phyloP scores from a whole-genome alignment of 257 asterid species.

The Marsdenia floribunda region DNA sequence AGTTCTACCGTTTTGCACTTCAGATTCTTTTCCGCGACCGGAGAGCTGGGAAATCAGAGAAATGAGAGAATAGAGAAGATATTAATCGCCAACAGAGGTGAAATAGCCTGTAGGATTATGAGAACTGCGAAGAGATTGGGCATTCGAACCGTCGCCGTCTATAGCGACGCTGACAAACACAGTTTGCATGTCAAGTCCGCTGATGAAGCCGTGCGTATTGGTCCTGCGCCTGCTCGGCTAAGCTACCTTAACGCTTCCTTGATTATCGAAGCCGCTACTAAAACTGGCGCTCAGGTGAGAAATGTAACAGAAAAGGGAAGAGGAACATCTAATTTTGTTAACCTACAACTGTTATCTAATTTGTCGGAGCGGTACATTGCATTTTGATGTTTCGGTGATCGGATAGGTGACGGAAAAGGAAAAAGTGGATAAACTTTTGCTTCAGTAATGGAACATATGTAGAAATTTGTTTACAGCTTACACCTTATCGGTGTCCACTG shows the following conservation, averaged over 20 bases:
- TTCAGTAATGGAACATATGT: not conserved
- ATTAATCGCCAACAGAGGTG: slow-evolving; percentile 86
- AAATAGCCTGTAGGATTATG: slow-evolving; percentile 90
- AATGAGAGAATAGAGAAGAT: slow-evolving; percentile 63
- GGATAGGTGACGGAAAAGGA: not conserved
- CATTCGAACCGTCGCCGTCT: slow-evolving; percentile 81
- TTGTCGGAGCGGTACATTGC: not conserved
- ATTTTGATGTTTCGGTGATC: not conserved
- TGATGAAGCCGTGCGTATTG: slow-evolving; percentile 88
- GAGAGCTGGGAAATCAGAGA: slow-evolving; percentile 15
- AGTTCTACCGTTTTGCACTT: slow-evolving; percentile 10
- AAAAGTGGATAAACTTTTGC: not conserved
- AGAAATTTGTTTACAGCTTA: not conserved
- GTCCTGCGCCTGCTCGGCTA: slow-evolving; percentile 91
- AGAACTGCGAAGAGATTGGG: slow-evolving; percentile 77
- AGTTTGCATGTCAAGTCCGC: slow-evolving; percentile 85
- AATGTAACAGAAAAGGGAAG: not conserved
- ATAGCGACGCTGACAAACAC: slow-evolving; percentile 79
- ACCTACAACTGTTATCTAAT: not conserved
- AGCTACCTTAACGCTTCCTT: slow-evolving; percentile 75
- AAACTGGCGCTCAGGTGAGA: slow-evolving; percentile 81
- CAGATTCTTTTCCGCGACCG: slow-evolving; percentile 45
- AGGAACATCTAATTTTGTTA: not conserved
- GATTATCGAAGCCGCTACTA: slow-evolving; percentile 66
- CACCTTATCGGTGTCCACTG: not conserved